Conservation (phyloP, 371 early-diverging fungal genomes). For the Chytridium lagenaria region DNA sequence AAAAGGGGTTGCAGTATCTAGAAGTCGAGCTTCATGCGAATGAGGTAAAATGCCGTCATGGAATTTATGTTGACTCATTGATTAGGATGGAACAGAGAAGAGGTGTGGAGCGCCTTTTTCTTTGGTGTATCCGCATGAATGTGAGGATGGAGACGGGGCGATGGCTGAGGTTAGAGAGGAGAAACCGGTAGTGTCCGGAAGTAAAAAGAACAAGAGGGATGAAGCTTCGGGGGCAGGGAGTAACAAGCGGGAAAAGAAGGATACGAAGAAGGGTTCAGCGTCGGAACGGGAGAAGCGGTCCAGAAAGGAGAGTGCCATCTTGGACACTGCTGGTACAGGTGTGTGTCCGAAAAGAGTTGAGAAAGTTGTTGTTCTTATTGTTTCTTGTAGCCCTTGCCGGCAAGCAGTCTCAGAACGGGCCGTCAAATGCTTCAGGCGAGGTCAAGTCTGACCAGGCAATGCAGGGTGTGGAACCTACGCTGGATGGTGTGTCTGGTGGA, state of each 20-base stretch:
- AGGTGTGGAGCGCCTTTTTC: conserved; percentile 79
- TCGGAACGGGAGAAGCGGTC: conserved; percentile 36
- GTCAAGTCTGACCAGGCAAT: no score
- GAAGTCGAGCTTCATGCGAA: conserved; percentile 86
- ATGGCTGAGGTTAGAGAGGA: conserved; percentile 25
- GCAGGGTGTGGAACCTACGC: no score
- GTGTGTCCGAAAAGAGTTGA: no score
- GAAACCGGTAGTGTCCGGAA: neutral
- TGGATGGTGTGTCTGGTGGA: no score
- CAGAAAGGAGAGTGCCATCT: conserved; percentile 21
- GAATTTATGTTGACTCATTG: neutral
- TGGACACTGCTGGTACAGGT: conserved; percentile 7
- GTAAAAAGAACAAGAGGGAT: conserved; percentile 20
- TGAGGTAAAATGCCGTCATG: conserved; percentile 57
- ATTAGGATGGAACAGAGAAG: conserved; percentile 76
- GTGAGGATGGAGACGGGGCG: conserved; percentile 26
- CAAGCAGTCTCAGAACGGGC: no score
- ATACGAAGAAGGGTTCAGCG: conserved; percentile 27
- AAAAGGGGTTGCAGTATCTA: conserved; percentile 91
- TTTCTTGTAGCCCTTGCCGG: neutral
- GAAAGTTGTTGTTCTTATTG: neutral
- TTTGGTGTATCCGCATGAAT: conserved; percentile 73
- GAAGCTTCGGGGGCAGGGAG: neutral
- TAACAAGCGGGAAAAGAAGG: conserved; percentile 27
- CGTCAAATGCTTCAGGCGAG: no score